These are phyloP conservation scores for Brassica nigra DNA, from an alignment of 345 rosid genomes.

Conservation along the genomic window DNA sequence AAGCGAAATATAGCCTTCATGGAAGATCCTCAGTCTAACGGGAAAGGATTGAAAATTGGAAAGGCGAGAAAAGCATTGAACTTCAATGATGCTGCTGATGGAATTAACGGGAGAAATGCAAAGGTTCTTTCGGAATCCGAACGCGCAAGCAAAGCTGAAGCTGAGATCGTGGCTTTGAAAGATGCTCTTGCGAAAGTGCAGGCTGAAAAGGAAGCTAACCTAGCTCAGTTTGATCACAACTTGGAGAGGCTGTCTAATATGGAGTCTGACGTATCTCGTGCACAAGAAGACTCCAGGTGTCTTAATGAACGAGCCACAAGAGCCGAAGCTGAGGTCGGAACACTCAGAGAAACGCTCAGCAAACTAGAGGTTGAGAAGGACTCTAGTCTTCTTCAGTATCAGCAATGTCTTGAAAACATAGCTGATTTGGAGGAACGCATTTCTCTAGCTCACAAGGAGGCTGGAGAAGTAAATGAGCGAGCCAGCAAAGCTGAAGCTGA, in stretches of 20 bases:
- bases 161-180: conserved; percentile 70
- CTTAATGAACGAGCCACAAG: conserved; percentile 64
- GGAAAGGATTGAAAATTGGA: conserved; percentile 55
- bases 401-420: conserved; percentile 73
- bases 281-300: conserved; percentile 64
- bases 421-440: conserved; percentile 55
- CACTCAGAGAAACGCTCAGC: conserved; percentile 62
- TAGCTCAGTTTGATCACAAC: conserved; percentile 69
- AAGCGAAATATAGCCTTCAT: conserved; percentile 67
- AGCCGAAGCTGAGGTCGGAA: conserved; percentile 78
- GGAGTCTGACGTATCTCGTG: conserved; percentile 72
- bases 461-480: conserved; percentile 63
- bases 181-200: conserved; percentile 80
- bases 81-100: conserved; percentile 65
- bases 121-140: conserved; percentile 64
- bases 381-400: conserved; percentile 63
- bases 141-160: conserved; percentile 66
- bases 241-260: conserved; percentile 69
- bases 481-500: conserved; percentile 66
- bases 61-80: conserved; percentile 75
- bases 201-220: conserved; percentile 83
- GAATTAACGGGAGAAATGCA: conserved; percentile 38
- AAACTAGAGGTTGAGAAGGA: conserved; percentile 66
- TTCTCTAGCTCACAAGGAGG: conserved; percentile 57
- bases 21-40: conserved; percentile 58